Conservation (phyloP, 768 basidiomycete genomes). For the Hygrocybe punicea region DNA sequence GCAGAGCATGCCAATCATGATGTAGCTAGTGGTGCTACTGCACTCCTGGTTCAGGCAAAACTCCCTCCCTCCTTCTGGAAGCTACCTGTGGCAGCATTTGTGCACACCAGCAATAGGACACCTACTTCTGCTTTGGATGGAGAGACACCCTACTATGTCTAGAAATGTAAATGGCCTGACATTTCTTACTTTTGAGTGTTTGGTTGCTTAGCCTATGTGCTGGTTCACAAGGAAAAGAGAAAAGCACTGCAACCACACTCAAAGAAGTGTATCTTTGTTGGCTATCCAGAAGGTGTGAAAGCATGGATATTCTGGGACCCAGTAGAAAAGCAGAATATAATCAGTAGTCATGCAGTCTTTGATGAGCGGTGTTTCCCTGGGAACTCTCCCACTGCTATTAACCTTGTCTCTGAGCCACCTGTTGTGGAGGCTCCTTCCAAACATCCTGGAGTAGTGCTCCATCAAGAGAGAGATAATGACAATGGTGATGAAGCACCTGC, state of each 20-base stretch:
- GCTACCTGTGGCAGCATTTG: constrained; percentile 17
- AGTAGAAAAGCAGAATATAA: constrained; percentile 23
- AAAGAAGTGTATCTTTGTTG: too few relatives aligned
- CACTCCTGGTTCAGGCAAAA: too few relatives aligned
- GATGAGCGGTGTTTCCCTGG: constrained; percentile 33
- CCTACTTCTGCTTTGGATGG: constrained; percentile 13
- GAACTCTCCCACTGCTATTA: constrained; percentile 2
- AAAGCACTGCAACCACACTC: too few relatives aligned
- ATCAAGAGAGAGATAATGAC: constrained; percentile 23
- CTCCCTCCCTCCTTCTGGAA: too few relatives aligned
- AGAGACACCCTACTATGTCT: constrained; percentile 14
- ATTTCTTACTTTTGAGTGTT: too few relatives aligned
- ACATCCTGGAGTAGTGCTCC: constrained; percentile 14
- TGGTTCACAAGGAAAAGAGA: too few relatives aligned
- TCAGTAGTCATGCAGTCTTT: constrained; percentile 29
- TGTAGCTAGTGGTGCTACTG: too few relatives aligned
- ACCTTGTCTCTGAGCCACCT: too few relatives aligned
- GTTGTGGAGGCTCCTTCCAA: too few relatives aligned
- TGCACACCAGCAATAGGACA: constrained; percentile 21
- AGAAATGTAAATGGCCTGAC: constrained; percentile 17
- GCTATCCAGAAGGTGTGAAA: constrained; percentile 24
- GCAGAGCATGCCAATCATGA: too few relatives aligned
- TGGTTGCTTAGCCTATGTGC: too few relatives aligned
- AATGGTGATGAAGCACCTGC: constrained; percentile 17
- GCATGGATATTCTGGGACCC: constrained; percentile 38